Conservation (phyloP, 371 early-diverging fungal genomes). For the Mucor circinelloides region DNA sequence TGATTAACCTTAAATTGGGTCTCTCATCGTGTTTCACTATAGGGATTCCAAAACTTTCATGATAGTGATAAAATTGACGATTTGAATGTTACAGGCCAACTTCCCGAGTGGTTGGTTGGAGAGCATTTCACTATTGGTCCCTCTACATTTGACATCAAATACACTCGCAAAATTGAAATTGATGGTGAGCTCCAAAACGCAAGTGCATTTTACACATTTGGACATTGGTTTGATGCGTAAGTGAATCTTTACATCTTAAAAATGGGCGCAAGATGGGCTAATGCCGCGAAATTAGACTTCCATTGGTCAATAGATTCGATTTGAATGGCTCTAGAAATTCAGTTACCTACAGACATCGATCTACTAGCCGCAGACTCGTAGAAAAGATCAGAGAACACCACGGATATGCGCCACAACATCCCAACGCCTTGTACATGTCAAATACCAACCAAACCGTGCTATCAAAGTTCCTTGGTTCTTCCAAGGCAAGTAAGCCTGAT, state of each 20-base stretch:
- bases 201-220: slow-evolving; percentile 62
- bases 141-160: slow-evolving; percentile 62
- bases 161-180: slow-evolving; percentile 59
- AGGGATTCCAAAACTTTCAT: slow-evolving; percentile 49
- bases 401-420: slow-evolving; percentile 64
- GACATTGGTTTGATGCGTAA: slow-evolving; percentile 75
- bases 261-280: neutral
- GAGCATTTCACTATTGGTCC: slow-evolving; percentile 68
- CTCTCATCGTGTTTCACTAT: neutral
- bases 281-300: slow-evolving; percentile 32
- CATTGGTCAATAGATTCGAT: slow-evolving; percentile 64
- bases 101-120: slow-evolving; percentile 67
- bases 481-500: slow-evolving; percentile 53
- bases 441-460: slow-evolving; percentile 69
- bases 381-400: slow-evolving; percentile 68
- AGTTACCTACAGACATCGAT: slow-evolving; percentile 61
- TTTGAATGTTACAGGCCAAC: slow-evolving; percentile 49
- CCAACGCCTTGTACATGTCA: slow-evolving; percentile 65
- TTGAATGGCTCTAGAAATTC: slow-evolving; percentile 53
- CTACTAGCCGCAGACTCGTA: slow-evolving; percentile 62
- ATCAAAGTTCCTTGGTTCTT: slow-evolving; percentile 54
- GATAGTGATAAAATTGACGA: slow-evolving; percentile 44
- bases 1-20: neutral
- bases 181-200: slow-evolving; percentile 63
- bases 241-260: too few relatives aligned